phyloP scores from a whole-genome alignment of 345 rosid species.

The Rubroshorea leprosula region DNA sequence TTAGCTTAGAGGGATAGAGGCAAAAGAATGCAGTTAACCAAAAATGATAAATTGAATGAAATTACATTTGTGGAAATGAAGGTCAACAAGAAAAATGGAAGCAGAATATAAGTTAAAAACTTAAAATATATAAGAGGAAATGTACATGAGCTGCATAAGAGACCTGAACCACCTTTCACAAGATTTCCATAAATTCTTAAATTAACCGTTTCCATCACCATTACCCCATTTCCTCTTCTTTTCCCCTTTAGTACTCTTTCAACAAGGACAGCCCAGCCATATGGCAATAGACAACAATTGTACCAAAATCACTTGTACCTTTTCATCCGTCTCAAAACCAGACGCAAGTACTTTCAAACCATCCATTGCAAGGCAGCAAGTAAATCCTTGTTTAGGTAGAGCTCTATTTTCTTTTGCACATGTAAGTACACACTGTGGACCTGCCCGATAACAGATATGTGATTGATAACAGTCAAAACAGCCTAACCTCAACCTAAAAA shows the following conservation, averaged over 20 bases:
- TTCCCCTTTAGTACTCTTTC: too few species aligned
- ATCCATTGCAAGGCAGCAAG: conserved; percentile 95
- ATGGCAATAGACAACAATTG: too few species aligned
- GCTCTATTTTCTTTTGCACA: conserved; percentile 77
- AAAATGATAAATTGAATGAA: not conserved
- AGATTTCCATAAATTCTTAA: too few species aligned
- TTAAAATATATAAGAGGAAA: too few species aligned
- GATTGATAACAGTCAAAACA: not conserved
- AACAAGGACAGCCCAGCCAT: too few species aligned
- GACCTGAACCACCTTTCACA: too few species aligned
- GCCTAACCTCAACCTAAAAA: not conserved
- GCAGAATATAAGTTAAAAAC: too few species aligned
- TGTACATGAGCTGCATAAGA: too few species aligned
- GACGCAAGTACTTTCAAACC: conserved; percentile 84
- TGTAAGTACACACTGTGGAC: conserved; percentile 86
- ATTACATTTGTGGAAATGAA: not conserved
- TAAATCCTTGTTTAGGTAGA: conserved; percentile 67
- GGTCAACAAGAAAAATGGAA: not conserved
- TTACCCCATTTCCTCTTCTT: too few species aligned
- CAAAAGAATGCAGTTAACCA: not conserved
- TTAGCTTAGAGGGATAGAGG: not conserved
- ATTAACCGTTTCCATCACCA: too few species aligned
- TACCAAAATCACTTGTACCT: conserved; percentile 35
- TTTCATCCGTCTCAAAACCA: conserved; percentile 76
- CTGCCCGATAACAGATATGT: conserved; percentile 31